A percentile compares a stretch with the other conserved stretches of the same genome.
Evolutionary conservation across 192 early-diverging fungal species (phyloP).

Genomic region (Spinellus fusiger): DNA sequence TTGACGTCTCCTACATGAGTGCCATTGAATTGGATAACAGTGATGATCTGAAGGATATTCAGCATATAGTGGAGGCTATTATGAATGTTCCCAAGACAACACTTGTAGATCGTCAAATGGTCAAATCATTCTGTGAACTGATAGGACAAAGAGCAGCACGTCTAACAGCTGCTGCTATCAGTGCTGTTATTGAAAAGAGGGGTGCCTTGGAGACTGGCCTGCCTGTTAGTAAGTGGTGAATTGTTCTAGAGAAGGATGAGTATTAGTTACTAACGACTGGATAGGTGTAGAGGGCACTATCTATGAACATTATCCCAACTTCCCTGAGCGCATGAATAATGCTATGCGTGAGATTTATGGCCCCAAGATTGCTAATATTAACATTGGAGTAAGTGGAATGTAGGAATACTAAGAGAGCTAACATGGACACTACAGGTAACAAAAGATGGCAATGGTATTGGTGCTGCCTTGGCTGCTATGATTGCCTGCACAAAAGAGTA

Average conservation of each 20-base stretch:
- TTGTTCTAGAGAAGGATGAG: conserved; percentile 30
- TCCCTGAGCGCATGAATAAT: conserved; percentile 24
- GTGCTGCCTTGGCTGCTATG: conserved; percentile 65
- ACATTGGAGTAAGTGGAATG: conserved; percentile 28
- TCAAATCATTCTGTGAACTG: conserved; percentile 72
- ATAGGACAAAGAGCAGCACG: conserved; percentile 82
- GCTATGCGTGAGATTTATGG: conserved; percentile 23
- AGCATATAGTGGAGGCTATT: conserved; percentile 67
- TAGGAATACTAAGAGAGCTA: background rate
- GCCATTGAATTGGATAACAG: conserved; percentile 65
- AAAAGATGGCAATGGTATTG: conserved; percentile 69
- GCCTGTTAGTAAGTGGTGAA: conserved; percentile 33
- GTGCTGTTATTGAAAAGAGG: conserved; percentile 57
- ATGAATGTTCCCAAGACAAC: conserved; percentile 64
- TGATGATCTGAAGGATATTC: conserved; percentile 56
- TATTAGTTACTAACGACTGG: background rate
- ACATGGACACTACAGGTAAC: conserved; percentile 9
- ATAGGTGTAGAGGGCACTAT: conserved; percentile 56
- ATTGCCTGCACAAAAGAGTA: conserved; percentile 19
- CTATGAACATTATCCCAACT: conserved; percentile 56
- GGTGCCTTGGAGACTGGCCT: conserved; percentile 21
- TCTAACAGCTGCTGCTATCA: conserved; percentile 64
- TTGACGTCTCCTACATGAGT: conserved; percentile 71
- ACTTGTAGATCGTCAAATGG: conserved; percentile 71
- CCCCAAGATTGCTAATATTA: conserved; percentile 20